Percentiles rank a stretch among this genome's conserved stretches.
Evolutionary conservation across 192 early-diverging fungal genomes (phyloP).

Genomic region (Backusella tarrabulga): DNA sequence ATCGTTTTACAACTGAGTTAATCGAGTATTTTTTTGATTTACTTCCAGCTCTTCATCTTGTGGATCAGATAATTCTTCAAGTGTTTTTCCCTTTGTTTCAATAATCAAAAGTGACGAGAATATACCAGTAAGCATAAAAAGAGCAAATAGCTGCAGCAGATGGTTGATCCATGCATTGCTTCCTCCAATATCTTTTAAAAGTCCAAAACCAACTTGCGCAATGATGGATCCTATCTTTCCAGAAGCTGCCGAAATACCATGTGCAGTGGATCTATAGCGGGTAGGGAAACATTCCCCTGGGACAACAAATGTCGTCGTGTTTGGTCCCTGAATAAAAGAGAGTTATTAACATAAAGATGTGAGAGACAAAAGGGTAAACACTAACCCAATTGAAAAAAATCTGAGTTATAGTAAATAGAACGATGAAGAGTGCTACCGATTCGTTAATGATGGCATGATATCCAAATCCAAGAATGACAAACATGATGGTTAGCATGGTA

Average conservation of each 20-base stretch:
- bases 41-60: background rate
- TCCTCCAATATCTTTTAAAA: slow-evolving; percentile 73
- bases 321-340: slow-evolving; percentile 63
- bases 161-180: slow-evolving; percentile 57
- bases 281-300: slow-evolving; percentile 86
- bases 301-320: slow-evolving; percentile 86
- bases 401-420: slow-evolving; percentile 64
- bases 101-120: slow-evolving; percentile 63
- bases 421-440: slow-evolving; percentile 58
- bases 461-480: slow-evolving; percentile 70
- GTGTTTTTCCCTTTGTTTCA: slow-evolving; percentile 74
- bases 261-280: slow-evolving; percentile 74
- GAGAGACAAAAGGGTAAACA: background rate
- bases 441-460: slow-evolving; percentile 63
- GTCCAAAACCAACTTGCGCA: slow-evolving; percentile 69
- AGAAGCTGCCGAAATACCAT: slow-evolving; percentile 78
- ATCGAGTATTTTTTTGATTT: background rate
- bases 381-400: slow-evolving; percentile 85
- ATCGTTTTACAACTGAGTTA: background rate
- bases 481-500: slow-evolving; percentile 69
- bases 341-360: background rate
- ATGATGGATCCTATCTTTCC: slow-evolving; percentile 82
- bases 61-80: slow-evolving; percentile 70
- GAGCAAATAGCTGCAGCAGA: slow-evolving; percentile 69
- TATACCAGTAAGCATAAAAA: slow-evolving; percentile 75